Evolutionary conservation across 2,329 filamentous ascomycete genomes (phyloP).

Genomic region (Scleromitrula shiraiana): DNA sequence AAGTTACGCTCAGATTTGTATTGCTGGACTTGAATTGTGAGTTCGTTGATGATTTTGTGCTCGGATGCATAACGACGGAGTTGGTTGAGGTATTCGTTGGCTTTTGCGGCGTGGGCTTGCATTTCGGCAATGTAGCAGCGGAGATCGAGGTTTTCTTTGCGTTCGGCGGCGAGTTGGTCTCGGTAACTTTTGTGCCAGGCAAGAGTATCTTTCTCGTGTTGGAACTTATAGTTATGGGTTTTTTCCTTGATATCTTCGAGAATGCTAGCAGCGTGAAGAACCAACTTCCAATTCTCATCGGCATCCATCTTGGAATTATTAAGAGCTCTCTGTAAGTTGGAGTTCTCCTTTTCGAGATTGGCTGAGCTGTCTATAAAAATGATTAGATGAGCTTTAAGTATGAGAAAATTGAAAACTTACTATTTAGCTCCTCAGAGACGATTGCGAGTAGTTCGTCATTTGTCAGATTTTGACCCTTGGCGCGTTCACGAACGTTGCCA

Average conservation of each 20-base stretch:
- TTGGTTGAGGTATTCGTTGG: slow-evolving; percentile 49
- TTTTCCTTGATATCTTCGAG: slow-evolving; percentile 52
- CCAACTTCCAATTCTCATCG: slow-evolving; percentile 51
- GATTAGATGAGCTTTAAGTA: not conserved
- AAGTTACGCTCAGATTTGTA: slow-evolving; percentile 52
- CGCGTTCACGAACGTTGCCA: slow-evolving; percentile 47
- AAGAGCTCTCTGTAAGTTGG: slow-evolving; percentile 52
- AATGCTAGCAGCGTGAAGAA: slow-evolving; percentile 47
- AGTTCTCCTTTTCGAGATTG: slow-evolving; percentile 55
- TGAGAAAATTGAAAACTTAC: slow-evolving; percentile 31
- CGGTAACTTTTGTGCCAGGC: slow-evolving; percentile 61
- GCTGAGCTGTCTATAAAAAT: not conserved
- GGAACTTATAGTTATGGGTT: slow-evolving; percentile 58
- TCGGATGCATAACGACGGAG: slow-evolving; percentile 51
- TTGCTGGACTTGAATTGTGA: slow-evolving; percentile 44
- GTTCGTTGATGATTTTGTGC: slow-evolving; percentile 45
- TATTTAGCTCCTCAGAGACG: slow-evolving; percentile 48
- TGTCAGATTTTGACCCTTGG: slow-evolving; percentile 41
- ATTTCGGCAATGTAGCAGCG: slow-evolving; percentile 61
- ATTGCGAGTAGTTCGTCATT: slow-evolving; percentile 52
- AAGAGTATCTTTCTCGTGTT: slow-evolving; percentile 52
- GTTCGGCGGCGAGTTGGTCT: slow-evolving; percentile 55
- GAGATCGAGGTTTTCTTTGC: slow-evolving; percentile 54
- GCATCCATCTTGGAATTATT: slow-evolving; percentile 53
- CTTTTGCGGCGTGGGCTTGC: slow-evolving; percentile 50